Evolutionary conservation across 768 basidiomycete genomes (phyloP), one percentile per base, ranked within the genome.

Genomic region (Xanthoconium purpureum): DNA sequence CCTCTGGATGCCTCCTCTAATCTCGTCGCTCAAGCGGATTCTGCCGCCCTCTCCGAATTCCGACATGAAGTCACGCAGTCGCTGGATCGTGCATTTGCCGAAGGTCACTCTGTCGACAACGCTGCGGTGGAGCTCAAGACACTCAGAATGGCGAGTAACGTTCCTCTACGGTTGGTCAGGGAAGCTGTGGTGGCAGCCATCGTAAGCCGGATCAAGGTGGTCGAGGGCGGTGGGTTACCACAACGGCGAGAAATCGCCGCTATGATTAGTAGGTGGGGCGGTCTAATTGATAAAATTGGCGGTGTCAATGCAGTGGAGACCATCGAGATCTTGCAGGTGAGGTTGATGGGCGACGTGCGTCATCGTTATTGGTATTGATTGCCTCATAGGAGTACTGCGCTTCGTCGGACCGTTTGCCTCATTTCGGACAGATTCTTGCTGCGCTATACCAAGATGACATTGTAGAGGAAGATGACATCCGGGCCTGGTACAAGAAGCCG

Each of bases 71-170:
- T 89, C 50, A 75, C 75, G n/a, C 87, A 88, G 58, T 94, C 93
- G 18, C 81, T 99, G 48, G 90, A 92, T 53, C 88, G 96, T 57
- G 95, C 95, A 28, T 95, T 96, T 71, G 80, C 85, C 10, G 96
- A 99, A 73, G 87, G 82, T 3, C 94, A 97, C 74, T 88, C 87
- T 12, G 87, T 96, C 45, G 93, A 96, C 63, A 94, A 97, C 70
- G 94, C 94, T 2, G 80, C 91, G 1, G 89, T 98, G 58, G 96
- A 98, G 69, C 80, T 98, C 57, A 94, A 96, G 75, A 97, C 96
- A 43, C 81, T 99, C 44, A 89, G 95, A 47, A 96, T 98, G 92
- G 93, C 94, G 36, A 91, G 88, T 65, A 98, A 98, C 65, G 96
- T 98, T 29, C 83, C 91, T 12, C 79, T 97, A 18, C 81, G 80